Base-by-base conservation (phyloP, 441 rosid species). In the Corymbia citriodora region DNA sequence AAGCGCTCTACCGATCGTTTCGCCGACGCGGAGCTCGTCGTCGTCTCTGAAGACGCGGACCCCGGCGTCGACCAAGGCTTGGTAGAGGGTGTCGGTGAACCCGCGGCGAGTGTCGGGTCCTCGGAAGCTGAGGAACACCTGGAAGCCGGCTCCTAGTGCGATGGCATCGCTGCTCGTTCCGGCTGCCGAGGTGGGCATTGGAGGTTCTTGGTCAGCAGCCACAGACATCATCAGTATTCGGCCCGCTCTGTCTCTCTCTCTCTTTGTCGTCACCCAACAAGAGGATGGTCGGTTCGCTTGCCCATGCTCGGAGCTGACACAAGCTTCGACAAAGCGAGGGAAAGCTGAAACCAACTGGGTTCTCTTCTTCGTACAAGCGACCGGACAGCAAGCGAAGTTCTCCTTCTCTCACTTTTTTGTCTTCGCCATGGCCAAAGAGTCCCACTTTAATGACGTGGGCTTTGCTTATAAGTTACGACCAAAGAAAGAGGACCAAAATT, bases 201-300 rank as follows among this genome's bases (percentile, higher is more conserved):
- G 85, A 79, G 52, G 52, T 3, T 79, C 85, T 40, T 40, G 85
- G 85, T 40, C 52, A 0, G 10, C 85, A 79, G 52, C 45, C 83
- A 74, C 50, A 5, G 50, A 10, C 50, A 25, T 74, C 83, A 40
- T 74, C 83, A 21, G 50, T 2, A 2, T 21, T 0, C 83, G 50
- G 29, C 5, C 83, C 83, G 45, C 45, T 40, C n/a, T n/a, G n/a
- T n/a, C 33, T 27, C 49, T 36, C 49, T 11, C 48, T 21, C 9
- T 65, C 74, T 0, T n/a, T 0, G 19, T 8, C 15, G 6, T 40
- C 83, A 74, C 83, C 82, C 83, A 23, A 40, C 50, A 0, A 21
- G 15, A 74, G 16, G 29, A 74, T 74, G 83, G n/a, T 40, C 18
- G 52, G 85, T 23, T 21, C 85, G 85, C 52, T 40, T 40, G 85